Evolutionary conservation across 768 basidiomycete genomes (phyloP).

Genomic region (Boletus edulis): DNA sequence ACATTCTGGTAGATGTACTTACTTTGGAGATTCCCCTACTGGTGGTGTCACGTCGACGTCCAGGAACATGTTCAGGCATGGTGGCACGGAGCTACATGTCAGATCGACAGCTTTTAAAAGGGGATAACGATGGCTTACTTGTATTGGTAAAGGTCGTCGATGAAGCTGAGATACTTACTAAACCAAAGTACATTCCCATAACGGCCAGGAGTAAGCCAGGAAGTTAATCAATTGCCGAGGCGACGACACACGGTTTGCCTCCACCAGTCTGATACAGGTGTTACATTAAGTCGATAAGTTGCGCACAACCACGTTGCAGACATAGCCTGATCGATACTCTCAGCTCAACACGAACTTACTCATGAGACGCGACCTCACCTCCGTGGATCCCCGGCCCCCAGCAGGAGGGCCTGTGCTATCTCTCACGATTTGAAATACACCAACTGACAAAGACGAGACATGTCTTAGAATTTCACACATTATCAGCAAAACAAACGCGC

Average conservation of each 20-base stretch:
- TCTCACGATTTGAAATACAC: slow-evolving; percentile 52
- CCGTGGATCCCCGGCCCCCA: too few relatives aligned
- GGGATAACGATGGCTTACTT: not conserved
- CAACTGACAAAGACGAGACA: too few relatives aligned
- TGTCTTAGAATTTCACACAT: not conserved
- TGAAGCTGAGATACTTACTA: slow-evolving; percentile 37
- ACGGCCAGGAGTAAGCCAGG: too few relatives aligned
- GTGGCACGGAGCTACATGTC: slow-evolving; percentile 45
- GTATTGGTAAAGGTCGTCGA: slow-evolving; percentile 40
- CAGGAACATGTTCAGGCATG: slow-evolving; percentile 29
- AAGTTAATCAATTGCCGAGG: not conserved
- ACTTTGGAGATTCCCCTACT: slow-evolving; percentile 33
- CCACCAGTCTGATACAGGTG: slow-evolving; percentile 14
- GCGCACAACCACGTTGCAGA: slow-evolving; percentile 23
- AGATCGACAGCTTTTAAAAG: not conserved
- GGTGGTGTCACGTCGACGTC: slow-evolving; percentile 16
- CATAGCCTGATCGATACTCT: slow-evolving; percentile 31
- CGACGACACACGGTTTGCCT: not conserved
- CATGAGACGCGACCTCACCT: too few relatives aligned
- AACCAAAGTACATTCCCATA: slow-evolving; percentile 45
- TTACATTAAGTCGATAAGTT: slow-evolving; percentile 47
- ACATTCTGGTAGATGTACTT: slow-evolving; percentile 4
- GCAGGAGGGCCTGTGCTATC: slow-evolving; percentile 37
- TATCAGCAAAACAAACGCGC: not conserved
- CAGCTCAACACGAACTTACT: not conserved